Evolutionary conservation across 805 yeast species (phyloP), one percentile per base, ranked within the genome.

Genomic region (Pichia membranifaciens): DNA sequence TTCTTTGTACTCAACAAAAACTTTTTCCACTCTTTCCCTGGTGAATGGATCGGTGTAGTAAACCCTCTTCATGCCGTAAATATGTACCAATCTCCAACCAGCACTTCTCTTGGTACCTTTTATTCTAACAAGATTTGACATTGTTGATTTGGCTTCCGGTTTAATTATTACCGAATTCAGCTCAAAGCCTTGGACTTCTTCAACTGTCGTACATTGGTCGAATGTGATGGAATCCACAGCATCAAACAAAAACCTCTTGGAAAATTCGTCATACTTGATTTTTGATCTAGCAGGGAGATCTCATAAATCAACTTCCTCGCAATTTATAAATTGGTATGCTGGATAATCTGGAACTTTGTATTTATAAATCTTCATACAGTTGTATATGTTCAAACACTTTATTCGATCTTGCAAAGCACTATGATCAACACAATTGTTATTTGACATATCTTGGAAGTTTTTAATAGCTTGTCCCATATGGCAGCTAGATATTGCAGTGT

Each of bases 1-100:
- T 42, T 47, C 49, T 31, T 42, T 47, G 22, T 33, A 47, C 34
- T 47, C 49, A 12, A 46, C 36, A 13, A 46, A 41, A 28, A 41
- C 36, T 15, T 31, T 40, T 5, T 15, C 17, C 18, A 29, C n/a
- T 5, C 16, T 16, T 41, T 46, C 45, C n/a, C 38, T 21, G 17
- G 34, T 41, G 23, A 15, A 18, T 8, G 38, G 37, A 32, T 45
- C 36, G 4, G 5, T 35, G 25, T 37, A 46, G 20, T 13, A 22
- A 10, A 41, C 5, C 12, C 37, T 23, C 3, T 16, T 10, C 32
- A 38, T 34, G 20, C 32, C 17, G 17, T 38, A 42, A 22, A 49
- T 12, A 36, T 48, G 43, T 17, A 45, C 35, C 32, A 18, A 48
- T 15, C 23, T 44, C 51, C 48, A 48, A n/a, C 16, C 16, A 13